phyloP scores from a whole-genome alignment of 306 rosid genomes.

The Vigna radiata region DNA sequence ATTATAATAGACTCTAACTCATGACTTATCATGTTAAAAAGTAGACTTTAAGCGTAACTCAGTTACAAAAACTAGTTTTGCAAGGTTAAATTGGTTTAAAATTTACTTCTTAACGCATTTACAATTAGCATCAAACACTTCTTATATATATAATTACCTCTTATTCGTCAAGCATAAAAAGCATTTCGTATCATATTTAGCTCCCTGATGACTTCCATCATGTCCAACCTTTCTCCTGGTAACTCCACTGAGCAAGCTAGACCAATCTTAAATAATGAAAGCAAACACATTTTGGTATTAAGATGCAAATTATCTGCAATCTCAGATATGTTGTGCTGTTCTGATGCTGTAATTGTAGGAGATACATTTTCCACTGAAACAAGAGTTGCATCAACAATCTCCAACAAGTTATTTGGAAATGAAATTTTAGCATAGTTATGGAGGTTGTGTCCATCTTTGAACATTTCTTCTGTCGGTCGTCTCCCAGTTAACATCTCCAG shows the following conservation, averaged over 20 bases:
- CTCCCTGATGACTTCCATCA: not conserved
- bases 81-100: no score
- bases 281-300: not conserved
- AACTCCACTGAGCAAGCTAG: conserved; percentile 7
- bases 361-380: not conserved
- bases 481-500: conserved; percentile 24
- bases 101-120: no score
- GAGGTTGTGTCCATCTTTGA: conserved; percentile 27
- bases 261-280: conserved; percentile 12
- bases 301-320: not conserved
- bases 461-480: conserved; percentile 22
- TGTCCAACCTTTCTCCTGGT: not conserved
- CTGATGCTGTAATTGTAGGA: not conserved
- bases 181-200: not conserved
- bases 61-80: no score
- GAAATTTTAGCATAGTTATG: conserved; percentile 5
- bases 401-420: not conserved
- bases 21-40: no score
- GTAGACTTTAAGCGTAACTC: no score
- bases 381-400: conserved; percentile 2
- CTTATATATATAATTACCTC: no score
- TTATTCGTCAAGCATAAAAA: not conserved
- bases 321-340: not conserved
- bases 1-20: no score
- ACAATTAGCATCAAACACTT: no score